phyloP scores from a whole-genome alignment of 208 protist species.

The Naegleria gruberi region DNA sequence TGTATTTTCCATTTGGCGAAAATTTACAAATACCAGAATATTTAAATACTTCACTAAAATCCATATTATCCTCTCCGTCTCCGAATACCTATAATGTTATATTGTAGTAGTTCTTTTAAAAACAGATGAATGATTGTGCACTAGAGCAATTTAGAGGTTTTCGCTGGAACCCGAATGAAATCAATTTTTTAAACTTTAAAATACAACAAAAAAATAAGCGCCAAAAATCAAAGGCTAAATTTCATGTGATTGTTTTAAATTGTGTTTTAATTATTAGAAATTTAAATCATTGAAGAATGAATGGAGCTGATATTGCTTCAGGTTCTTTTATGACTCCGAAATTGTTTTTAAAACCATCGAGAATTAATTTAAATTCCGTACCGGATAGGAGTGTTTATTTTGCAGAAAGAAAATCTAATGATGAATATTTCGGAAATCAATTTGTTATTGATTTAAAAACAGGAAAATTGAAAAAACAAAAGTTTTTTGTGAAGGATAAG shows the following conservation, averaged over 20 bases:
- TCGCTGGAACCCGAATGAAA: not conserved
- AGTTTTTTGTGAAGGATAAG: not conserved
- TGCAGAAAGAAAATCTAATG: not conserved
- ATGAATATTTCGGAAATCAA: not conserved
- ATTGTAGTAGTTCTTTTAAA: too few species aligned
- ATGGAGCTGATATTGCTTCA: not conserved
- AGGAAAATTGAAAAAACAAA: not conserved
- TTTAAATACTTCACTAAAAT: conserved; percentile 25
- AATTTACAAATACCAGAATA: conserved; percentile 25
- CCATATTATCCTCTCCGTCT: too few species aligned
- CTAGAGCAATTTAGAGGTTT: too few species aligned
- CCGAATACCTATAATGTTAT: too few species aligned
- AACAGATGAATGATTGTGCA: too few species aligned
- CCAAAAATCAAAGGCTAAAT: too few species aligned
- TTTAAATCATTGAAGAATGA: too few species aligned
- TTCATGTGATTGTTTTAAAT: too few species aligned
- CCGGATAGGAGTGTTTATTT: not conserved
- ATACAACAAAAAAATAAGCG: too few species aligned
- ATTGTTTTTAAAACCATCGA: not conserved
- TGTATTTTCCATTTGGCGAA: conserved; percentile 23
- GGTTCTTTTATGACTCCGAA: not conserved
- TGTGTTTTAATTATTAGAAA: too few species aligned
- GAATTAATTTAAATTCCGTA: not conserved
- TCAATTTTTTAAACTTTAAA: too few species aligned
- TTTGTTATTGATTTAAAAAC: not conserved